Evolutionary conservation across 2,329 filamentous ascomycete genomes (phyloP).

Genomic region (Alternaria novae-zelandiae): DNA sequence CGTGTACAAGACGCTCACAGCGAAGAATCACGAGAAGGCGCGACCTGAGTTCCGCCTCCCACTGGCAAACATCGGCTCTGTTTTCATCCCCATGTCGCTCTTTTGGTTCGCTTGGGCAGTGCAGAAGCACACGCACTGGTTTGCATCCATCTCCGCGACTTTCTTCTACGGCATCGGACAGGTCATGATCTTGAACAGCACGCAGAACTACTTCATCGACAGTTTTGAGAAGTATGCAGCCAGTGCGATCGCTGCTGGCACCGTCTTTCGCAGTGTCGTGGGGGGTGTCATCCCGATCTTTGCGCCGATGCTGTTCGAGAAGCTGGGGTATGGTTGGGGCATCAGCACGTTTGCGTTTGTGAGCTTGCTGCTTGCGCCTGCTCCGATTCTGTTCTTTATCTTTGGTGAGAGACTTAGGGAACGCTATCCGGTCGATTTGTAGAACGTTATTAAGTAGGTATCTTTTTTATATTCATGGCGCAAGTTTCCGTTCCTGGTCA

Average conservation of each 20-base stretch:
- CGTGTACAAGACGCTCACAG: slow-evolving; percentile 54
- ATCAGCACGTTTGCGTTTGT: slow-evolving; percentile 58
- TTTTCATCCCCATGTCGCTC: slow-evolving; percentile 52
- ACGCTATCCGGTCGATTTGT: slow-evolving; percentile 42
- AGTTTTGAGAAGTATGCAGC: slow-evolving; percentile 59
- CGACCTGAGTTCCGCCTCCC: slow-evolving; percentile 55
- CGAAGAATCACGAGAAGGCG: slow-evolving; percentile 49
- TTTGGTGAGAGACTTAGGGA: slow-evolving; percentile 57
- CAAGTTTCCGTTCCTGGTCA: neutral
- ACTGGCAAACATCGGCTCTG: slow-evolving; percentile 54
- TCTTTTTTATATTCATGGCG: neutral
- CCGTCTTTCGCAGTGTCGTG: slow-evolving; percentile 55
- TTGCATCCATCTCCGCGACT: slow-evolving; percentile 49
- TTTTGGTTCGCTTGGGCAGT: slow-evolving; percentile 56
- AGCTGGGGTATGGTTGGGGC: slow-evolving; percentile 58
- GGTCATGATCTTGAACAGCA: slow-evolving; percentile 60
- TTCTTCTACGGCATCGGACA: slow-evolving; percentile 61
- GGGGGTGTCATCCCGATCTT: slow-evolving; percentile 57
- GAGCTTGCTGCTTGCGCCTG: slow-evolving; percentile 54
- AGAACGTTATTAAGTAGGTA: neutral
- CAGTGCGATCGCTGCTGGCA: slow-evolving; percentile 58
- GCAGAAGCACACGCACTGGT: slow-evolving; percentile 51
- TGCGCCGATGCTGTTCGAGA: slow-evolving; percentile 53
- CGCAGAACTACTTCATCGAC: slow-evolving; percentile 64
- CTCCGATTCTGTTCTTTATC: slow-evolving; percentile 57